Evolutionary conservation across 805 yeast species (phyloP).

Genomic region (Hanseniaspora jakobsenii): DNA sequence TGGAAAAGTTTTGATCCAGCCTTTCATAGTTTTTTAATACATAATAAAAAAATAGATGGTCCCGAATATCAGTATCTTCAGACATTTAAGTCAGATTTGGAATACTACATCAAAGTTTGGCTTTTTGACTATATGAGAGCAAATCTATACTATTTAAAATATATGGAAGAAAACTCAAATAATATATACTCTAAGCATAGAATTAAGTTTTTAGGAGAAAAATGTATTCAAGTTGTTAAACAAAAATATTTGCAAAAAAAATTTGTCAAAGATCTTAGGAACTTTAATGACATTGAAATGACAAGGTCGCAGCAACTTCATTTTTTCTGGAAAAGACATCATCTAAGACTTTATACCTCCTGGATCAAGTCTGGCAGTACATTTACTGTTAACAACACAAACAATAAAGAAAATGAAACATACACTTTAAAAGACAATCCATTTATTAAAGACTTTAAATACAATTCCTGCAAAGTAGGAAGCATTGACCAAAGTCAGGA

Average conservation of each 20-base stretch:
- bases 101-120: conserved; percentile 6
- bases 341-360: neutral
- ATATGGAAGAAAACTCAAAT: neutral
- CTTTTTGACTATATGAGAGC: neutral
- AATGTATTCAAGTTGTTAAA: neutral
- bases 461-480: too few species aligned
- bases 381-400: too few species aligned
- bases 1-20: conserved; percentile 12
- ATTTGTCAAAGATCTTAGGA: neutral
- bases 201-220: neutral
- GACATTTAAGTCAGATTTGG: neutral
- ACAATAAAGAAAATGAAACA: too few species aligned
- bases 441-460: neutral
- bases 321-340: conserved; percentile 10
- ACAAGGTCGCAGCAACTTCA: neutral
- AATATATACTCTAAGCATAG: neutral
- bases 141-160: conserved; percentile 6
- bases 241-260: neutral
- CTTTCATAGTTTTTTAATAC: neutral
- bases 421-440: conserved; percentile 3
- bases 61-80: neutral
- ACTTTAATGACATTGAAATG: neutral
- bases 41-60: neutral
- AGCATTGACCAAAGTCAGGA: too few species aligned
- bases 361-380: too few species aligned